Base-by-base conservation (phyloP, 306 rosid species). In the Vigna hirtella region DNA sequence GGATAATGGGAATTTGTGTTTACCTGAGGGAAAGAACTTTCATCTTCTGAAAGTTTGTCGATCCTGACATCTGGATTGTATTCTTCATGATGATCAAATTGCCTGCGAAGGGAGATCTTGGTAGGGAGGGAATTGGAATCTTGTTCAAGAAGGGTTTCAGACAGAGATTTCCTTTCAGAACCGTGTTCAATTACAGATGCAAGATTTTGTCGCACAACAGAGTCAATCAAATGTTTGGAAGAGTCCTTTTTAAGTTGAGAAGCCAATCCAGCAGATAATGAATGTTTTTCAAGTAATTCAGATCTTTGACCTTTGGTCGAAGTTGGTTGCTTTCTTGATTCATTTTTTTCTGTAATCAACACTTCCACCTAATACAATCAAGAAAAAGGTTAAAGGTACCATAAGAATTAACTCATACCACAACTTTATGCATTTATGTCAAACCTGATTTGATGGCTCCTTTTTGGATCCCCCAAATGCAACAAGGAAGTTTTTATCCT, bases 401-500 rank as follows among this genome's bases (percentile, higher is more conserved):
- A 78, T 32, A 12, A 72, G 28, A 70, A 78, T 14, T 26, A 81
- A 66, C 61, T 42, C 61, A 42, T 73, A 14, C 47, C 30, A 4
- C 40, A 45, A 79, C 56, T 17, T 42, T 2, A 14, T 22, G 64
- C 48, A 40, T 24, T 71, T 55, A 47, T 32, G 55, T n/a, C 81
- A 70, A 42, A 95, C 98, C 99, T 93, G 97, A 87, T 95, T 89
- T 78, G 98, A 88, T 83, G 94, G 87, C 79, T 93, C 99, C 82
- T 93, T 95, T 84, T 87, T 95, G 76, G 84, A 89, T 87, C 99
- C 98, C 76, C 99, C 98, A 87, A 93, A 95, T 61, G 98, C 97
- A 79, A 95, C 93, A 81, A 95, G 99, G 83, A 91, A 93, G 85
- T 91, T 93, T 57, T 90, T 93, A 71, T 95, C 96, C 81, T 91